Evolutionary conservation across 306 rosid species (phyloP).

Genomic region (Vigna hirtella): DNA sequence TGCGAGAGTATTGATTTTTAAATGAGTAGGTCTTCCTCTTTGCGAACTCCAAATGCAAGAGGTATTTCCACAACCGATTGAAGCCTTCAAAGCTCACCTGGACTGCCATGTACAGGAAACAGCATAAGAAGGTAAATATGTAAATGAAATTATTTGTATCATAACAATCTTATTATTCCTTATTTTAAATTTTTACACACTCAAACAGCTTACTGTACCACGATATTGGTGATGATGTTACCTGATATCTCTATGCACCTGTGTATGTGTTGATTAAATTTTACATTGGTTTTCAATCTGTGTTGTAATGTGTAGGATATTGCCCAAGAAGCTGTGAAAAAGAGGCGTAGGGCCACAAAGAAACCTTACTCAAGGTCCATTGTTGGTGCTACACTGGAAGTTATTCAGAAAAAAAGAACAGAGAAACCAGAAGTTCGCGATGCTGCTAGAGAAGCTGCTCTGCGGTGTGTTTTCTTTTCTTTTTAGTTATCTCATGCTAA

Average conservation of each 20-base stretch:
- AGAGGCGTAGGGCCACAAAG: conserved; percentile 38
- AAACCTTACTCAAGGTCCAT: conserved; percentile 46
- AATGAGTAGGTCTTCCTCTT: conserved; percentile 70
- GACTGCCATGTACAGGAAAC: conserved; percentile 87
- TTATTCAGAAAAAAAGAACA: conserved; percentile 39
- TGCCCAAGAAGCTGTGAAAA: conserved; percentile 58
- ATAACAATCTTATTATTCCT: too few species aligned
- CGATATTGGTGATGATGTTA: neutral
- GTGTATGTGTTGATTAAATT: conserved; percentile 9
- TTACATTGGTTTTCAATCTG: neutral
- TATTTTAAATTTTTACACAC: neutral
- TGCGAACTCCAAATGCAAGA: conserved; percentile 72
- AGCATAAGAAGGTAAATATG: conserved; percentile 70
- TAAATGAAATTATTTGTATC: neutral
- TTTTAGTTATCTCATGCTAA: neutral
- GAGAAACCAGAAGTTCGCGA: conserved; percentile 45
- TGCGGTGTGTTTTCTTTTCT: conserved; percentile 25
- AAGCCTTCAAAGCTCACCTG: conserved; percentile 83
- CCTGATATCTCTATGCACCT: neutral
- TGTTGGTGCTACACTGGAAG: conserved; percentile 45
- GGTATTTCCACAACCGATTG: conserved; percentile 72
- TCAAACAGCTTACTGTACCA: neutral
- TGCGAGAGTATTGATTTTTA: conserved; percentile 4
- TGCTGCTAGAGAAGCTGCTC: conserved; percentile 47
- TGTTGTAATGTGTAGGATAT: conserved; percentile 55